Conservation (phyloP, 352 stramenopile genomes). For the Phytophthora constricta region DNA sequence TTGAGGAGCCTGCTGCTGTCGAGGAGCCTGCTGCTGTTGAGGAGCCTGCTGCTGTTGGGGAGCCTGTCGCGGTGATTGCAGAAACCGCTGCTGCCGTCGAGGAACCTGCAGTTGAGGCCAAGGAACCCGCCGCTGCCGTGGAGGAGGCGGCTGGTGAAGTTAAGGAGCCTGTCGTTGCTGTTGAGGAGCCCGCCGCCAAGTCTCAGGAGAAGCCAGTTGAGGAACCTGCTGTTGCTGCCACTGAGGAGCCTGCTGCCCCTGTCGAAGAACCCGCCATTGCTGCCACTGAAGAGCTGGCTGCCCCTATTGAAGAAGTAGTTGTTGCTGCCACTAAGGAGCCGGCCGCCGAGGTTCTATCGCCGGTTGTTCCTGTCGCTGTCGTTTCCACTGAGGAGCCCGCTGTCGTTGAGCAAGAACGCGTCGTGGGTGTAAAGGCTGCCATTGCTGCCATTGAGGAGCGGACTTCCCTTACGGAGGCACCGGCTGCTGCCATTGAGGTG, state of each 20-base stretch:
- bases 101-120: not conserved
- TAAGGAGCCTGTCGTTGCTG: slow-evolving; percentile 1
- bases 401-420: not conserved
- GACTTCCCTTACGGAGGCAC: not conserved
- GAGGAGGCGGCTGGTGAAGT: not conserved
- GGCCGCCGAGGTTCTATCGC: not conserved
- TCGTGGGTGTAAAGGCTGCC: not conserved
- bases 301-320: not conserved
- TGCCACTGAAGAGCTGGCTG: not conserved
- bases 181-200: slow-evolving; percentile 3
- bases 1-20: not conserved
- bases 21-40: slow-evolving; percentile 10
- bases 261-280: slow-evolving; percentile 6
- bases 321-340: slow-evolving; percentile 1
- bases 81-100: not conserved
- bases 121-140: slow-evolving; percentile 13
- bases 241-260: slow-evolving; percentile 7
- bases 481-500: not conserved
- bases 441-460: slow-evolving; percentile 3
- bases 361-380: not conserved
- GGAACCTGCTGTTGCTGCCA: not conserved
- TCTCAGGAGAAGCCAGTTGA: too few relatives aligned
- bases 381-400: not conserved
- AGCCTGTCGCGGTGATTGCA: slow-evolving; percentile 1
- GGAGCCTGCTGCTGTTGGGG: slow-evolving; percentile 2